Evolutionary conservation across 345 rosid species (phyloP), one percentile per base, ranked within the genome.

Genomic region (Syzygium jambos): DNA sequence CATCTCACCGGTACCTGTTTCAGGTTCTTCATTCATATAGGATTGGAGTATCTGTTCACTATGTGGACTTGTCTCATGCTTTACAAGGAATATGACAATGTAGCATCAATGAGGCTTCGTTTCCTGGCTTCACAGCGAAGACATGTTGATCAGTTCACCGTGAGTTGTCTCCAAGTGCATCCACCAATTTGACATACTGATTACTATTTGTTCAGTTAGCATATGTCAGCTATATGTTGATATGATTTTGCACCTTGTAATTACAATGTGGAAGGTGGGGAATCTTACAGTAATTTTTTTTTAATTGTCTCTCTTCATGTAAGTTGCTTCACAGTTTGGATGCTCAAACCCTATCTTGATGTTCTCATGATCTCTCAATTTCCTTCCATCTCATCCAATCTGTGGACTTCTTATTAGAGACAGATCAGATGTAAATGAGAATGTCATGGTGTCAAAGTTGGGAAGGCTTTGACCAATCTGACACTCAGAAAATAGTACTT

Each of bases 1-100:
- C 16, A 13, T 87, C 41, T 84, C 5, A 12, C 23, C 5, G 17
- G 25, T 34, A 49, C 49, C 51, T 49, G 52, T 88, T 88, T 88
- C 96, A 98, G 99, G 94, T 98, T 98, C 90, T 98, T 98, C 93
- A 90, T 93, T 86, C 99, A 98, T 91, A 94, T 98, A 84, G 99
- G 91, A 80, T 91, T 98, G 91, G 93, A 95, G 89, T 98, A 94
- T 89, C 86, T 95, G 88, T 95, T 98, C 94, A 96, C 98, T 21
- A 7, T 93, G n/a, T 98, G 98, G 98, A 94, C 92, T 51, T 98
- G 99, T 92, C 92, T 88, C 94, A 85, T 98, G 96, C 99, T 98
- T 49, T 98, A 96, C 93, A 94, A 93, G 92, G 99, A 98, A 87
- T 98, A 96, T 88, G 94, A 91, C 86, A 90, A 88, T 85, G 92